phyloP scores from a whole-genome alignment of 495 filamentous ascomycete genomes.

The Aspergillus homomorphus region DNA sequence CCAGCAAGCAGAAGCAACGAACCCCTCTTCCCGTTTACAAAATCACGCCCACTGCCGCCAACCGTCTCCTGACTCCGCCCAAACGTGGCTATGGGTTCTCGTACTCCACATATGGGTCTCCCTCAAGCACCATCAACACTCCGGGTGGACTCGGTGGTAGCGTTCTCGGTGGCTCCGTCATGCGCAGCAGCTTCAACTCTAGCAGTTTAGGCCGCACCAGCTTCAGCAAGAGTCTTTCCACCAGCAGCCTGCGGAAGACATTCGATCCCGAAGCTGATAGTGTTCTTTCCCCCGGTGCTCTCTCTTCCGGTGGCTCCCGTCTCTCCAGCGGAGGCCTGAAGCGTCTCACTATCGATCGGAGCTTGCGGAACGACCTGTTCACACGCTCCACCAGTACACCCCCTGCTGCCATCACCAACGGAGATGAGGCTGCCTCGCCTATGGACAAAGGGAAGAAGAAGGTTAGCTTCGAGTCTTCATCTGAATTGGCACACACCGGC shows the following conservation, averaged over 20 bases:
- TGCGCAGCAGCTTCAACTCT: slow-evolving; percentile 39
- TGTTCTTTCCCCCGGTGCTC: slow-evolving; percentile 79
- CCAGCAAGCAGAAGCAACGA: slow-evolving; percentile 67
- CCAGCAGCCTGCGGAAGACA: slow-evolving; percentile 64
- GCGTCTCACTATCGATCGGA: slow-evolving; percentile 84
- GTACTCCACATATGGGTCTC: slow-evolving; percentile 84
- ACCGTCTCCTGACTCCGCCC: slow-evolving; percentile 76
- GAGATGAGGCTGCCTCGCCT: slow-evolving; percentile 39
- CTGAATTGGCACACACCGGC: slow-evolving; percentile 33
- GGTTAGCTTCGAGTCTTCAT: slow-evolving; percentile 81
- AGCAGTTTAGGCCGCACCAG: slow-evolving; percentile 60
- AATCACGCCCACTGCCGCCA: slow-evolving; percentile 74
- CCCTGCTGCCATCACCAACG: slow-evolving; percentile 47
- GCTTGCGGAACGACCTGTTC: slow-evolving; percentile 75
- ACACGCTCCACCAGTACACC: slow-evolving; percentile 43
- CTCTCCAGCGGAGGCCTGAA: slow-evolving; percentile 71
- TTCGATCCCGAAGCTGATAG: slow-evolving; percentile 70
- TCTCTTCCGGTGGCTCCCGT: slow-evolving; percentile 65
- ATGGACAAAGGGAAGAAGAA: slow-evolving; percentile 64
- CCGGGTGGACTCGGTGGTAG: slow-evolving; percentile 63
- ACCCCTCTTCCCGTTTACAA: slow-evolving; percentile 82
- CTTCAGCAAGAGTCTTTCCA: slow-evolving; percentile 59
- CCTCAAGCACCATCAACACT: slow-evolving; percentile 68
- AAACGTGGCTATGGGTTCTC: slow-evolving; percentile 82
- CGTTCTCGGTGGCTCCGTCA: slow-evolving; percentile 56